Conservation (phyloP, 805 yeast genomes). For the Nematodospora valgi region DNA sequence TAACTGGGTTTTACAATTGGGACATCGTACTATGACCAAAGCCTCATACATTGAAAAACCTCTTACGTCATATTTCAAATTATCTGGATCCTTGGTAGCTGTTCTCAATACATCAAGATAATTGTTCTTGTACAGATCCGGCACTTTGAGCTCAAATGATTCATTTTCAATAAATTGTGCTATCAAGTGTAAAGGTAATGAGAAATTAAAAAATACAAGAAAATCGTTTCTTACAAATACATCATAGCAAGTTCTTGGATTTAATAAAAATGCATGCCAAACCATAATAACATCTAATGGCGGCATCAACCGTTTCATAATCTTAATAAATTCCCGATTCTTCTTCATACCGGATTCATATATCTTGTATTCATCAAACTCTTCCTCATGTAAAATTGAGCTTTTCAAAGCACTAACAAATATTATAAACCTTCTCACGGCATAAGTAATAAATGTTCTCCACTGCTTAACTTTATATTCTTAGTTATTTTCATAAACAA, state of each 20-base stretch:
- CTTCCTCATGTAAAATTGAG: too few species aligned
- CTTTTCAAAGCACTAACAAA: background rate
- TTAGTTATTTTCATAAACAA: background rate
- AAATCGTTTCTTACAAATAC: slow-evolving; percentile 11
- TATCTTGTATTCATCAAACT: too few species aligned
- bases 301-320: slow-evolving; percentile 10
- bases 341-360: too few species aligned
- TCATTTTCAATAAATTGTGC: background rate
- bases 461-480: background rate
- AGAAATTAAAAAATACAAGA: slow-evolving; percentile 2
- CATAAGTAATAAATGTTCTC: background rate
- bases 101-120: background rate
- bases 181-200: background rate
- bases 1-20: slow-evolving; percentile 10
- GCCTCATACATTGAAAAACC: slow-evolving; percentile 7
- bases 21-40: slow-evolving; percentile 12
- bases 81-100: background rate
- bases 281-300: slow-evolving; percentile 21
- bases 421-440: background rate
- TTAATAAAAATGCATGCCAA: slow-evolving; percentile 21
- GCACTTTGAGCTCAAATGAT: background rate
- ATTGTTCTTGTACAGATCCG: background rate
- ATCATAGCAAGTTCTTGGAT: slow-evolving; percentile 15
- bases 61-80: slow-evolving; percentile 4
- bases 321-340: background rate